These are phyloP conservation scores for Pseudocercospora fuligena DNA, from an alignment of 2,329 filamentous ascomycete genomes.

Conservation along the genomic window DNA sequence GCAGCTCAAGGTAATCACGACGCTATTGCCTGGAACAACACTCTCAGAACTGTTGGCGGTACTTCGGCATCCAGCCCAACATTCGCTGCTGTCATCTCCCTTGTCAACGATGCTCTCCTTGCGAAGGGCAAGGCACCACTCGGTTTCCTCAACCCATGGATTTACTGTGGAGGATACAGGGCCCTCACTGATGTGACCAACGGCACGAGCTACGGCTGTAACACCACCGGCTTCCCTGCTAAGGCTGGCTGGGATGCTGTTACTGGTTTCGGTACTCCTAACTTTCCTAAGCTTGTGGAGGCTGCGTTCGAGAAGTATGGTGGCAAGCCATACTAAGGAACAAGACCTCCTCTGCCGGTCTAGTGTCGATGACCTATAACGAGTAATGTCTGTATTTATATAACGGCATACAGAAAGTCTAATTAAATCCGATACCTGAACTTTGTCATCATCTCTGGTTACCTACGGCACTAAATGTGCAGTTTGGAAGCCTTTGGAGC, in stretches of 20 bases:
- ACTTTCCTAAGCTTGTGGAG: slow-evolving; percentile 33
- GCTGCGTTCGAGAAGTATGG: slow-evolving; percentile 31
- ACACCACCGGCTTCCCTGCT: slow-evolving; percentile 39
- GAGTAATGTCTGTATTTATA: not conserved
- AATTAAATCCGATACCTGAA: not conserved
- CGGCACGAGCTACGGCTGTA: slow-evolving; percentile 39
- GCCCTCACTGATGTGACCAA: slow-evolving; percentile 56
- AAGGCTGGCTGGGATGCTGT: slow-evolving; percentile 41
- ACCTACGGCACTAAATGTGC: too few relatives aligned
- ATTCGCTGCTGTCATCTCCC: slow-evolving; percentile 62
- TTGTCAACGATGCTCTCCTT: slow-evolving; percentile 67
- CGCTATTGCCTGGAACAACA: slow-evolving; percentile 47
- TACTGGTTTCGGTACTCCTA: slow-evolving; percentile 30
- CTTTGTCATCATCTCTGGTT: too few relatives aligned
- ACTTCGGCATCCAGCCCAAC: slow-evolving; percentile 60
- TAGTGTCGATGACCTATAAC: not conserved
- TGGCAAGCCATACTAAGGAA: not conserved
- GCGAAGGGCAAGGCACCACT: slow-evolving; percentile 55
- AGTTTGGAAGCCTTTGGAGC: too few relatives aligned
- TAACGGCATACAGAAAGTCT: not conserved
- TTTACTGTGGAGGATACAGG: slow-evolving; percentile 56
- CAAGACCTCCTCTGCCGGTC: not conserved
- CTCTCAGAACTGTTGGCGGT: slow-evolving; percentile 50
- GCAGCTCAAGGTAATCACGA: slow-evolving; percentile 48
- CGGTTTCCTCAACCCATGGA: slow-evolving; percentile 65